Percentiles rank a stretch among this genome's conserved stretches.
phyloP scores from a whole-genome alignment of 2,329 filamentous ascomycete species.

The Huntiella decipiens region DNA sequence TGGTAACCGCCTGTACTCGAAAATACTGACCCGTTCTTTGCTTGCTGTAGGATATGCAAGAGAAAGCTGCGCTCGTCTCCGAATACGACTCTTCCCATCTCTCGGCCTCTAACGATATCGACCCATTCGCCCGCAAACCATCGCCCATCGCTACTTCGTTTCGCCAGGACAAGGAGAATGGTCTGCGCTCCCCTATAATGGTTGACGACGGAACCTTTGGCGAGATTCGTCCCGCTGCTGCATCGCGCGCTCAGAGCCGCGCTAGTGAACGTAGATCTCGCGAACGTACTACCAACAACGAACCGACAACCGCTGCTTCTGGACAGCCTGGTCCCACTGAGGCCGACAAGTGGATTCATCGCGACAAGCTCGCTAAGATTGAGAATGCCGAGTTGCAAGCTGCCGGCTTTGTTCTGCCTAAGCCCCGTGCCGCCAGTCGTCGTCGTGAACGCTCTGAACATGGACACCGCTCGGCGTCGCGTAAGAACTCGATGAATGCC shows the following conservation, averaged over 20 bases:
- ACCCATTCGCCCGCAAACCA: conserved; percentile 4
- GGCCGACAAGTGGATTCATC: conserved; percentile 65
- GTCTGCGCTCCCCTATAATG: conserved; percentile 6
- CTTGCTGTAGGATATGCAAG: background rate
- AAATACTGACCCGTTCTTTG: background rate
- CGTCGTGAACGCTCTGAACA: conserved; percentile 14
- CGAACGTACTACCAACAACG: conserved; percentile 3
- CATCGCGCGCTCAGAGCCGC: conserved; percentile 8
- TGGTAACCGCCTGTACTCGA: background rate
- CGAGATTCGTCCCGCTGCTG: conserved; percentile 1
- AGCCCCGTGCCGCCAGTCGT: conserved; percentile 33
- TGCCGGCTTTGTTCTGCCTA: conserved; percentile 47
- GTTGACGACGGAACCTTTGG: conserved; percentile 8
- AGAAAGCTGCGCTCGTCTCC: background rate
- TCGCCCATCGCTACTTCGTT: conserved; percentile 2
- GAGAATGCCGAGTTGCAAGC: conserved; percentile 66
- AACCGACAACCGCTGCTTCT: background rate
- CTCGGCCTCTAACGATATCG: background rate
- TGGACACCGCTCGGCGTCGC: conserved; percentile 13
- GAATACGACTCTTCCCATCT: background rate
- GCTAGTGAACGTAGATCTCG: conserved; percentile 10
- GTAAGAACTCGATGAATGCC: conserved; percentile 19
- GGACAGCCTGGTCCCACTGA: conserved; percentile 21
- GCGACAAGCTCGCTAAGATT: conserved; percentile 66
- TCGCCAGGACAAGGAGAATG: conserved; percentile 5